Base-by-base conservation (phyloP, 169 alveolate genomes). In the Plasmodium gonderi region DNA sequence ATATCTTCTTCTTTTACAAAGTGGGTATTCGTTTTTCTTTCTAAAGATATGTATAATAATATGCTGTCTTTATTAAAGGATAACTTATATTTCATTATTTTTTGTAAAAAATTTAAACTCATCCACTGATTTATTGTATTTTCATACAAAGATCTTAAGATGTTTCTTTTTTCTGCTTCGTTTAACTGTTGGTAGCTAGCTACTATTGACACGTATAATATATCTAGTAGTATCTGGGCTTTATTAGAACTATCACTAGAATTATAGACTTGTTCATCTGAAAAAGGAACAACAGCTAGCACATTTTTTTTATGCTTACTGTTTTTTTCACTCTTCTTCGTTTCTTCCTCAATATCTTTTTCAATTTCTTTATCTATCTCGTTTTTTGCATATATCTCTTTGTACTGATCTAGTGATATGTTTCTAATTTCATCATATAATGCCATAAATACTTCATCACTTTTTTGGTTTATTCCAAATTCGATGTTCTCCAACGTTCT, bases 121-220 rank as follows among this genome's bases (percentile, higher is more conserved):
- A 77, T 54, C 93, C 93, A 87, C 20, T 87, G 93, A 33, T 74
- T 77, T 76, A 87, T 14, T 33, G 79, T 60, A 54, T 87, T 75
- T 54, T 87, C 90, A 33, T 87, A 87, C 79, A 87, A 17, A 11
- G 54, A 51, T 20, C 42, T 75, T 20, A 87, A 20, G 85, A 87
- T 87, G 51, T 76, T 0, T 87, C 47, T 87, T 75, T 64, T 87
- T 26, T 26, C 49, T 44, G 2, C 60, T 1, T 87, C 54, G 47
- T 75, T 64, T 72, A 83, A 12, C 23, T 33, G 6, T 14, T 75
- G 72, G 33, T 87, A 76, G 26, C 79, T 87, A 45, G 69, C 33
- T 42, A 87, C 44, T 60, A 87, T 76, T 23, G 93, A 77, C 68
- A 76, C 38, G 60, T 87, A 77, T 40, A 87, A 79, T 40, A 87